Evolutionary conservation across 208 protist species (phyloP).

Genomic region (Trypanosoma vivax): DNA sequence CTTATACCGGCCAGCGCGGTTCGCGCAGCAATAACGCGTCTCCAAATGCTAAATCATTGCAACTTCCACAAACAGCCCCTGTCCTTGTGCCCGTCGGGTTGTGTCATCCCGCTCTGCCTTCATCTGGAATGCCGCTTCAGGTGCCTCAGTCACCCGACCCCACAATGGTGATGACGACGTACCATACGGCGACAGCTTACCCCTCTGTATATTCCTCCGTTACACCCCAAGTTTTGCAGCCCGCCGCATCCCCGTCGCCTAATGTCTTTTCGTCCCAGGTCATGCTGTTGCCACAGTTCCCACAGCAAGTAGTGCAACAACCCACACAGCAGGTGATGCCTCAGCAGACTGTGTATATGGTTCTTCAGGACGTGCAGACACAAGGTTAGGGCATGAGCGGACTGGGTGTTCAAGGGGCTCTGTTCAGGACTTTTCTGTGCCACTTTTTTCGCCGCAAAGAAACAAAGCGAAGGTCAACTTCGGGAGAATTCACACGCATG

Average conservation of each 20-base stretch:
- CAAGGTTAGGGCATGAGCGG: too few relatives aligned
- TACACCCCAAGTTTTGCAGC: neutral
- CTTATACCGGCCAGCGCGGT: constrained; percentile 10
- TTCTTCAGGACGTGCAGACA: too few relatives aligned
- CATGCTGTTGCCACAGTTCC: constrained; percentile 11
- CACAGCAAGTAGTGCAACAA: constrained; percentile 6
- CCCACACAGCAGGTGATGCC: neutral
- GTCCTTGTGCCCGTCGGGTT: neutral
- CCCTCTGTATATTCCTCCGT: constrained; percentile 11
- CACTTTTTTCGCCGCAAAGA: too few relatives aligned
- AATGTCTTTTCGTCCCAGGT: constrained; percentile 8
- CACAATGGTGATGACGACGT: constrained; percentile 7
- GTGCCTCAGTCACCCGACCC: neutral
- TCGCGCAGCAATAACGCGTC: constrained; percentile 4
- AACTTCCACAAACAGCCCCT: constrained; percentile 5
- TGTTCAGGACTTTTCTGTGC: too few relatives aligned
- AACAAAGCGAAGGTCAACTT: too few relatives aligned
- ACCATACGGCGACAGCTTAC: constrained; percentile 7
- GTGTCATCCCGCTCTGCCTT: neutral
- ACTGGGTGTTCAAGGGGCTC: too few relatives aligned
- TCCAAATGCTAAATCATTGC: constrained; percentile 2
- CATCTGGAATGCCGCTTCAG: too few relatives aligned
- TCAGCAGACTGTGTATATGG: neutral
- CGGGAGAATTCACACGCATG: too few relatives aligned
- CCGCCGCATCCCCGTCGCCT: neutral